Base-by-base conservation (phyloP, 2,329 filamentous ascomycete genomes). In the Aspergillus ustus region DNA sequence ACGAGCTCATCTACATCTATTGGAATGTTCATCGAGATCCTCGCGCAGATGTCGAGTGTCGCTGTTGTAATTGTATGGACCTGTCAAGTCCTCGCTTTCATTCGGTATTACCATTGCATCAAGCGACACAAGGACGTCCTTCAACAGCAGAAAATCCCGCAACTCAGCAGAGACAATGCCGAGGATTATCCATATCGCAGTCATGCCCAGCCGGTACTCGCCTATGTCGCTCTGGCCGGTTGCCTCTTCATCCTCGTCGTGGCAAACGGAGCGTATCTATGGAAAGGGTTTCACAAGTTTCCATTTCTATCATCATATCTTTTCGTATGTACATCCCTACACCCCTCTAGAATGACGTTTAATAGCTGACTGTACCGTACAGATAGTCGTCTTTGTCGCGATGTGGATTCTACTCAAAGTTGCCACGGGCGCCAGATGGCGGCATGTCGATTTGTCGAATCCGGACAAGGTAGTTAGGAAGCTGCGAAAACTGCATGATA, bases 81-180 rank as follows among this genome's bases (percentile, higher is more conserved):
- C 3, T 50, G 54, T 29, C 44, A 57, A 22, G 45, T 49, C 5
- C 29, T 57, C 1, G 54, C 54, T 1, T 57, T 50, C 40, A 50
- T 57, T 37, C 54, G 54, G 11, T 50, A 57, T 25, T 57, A 40
- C 31, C 29, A 40, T 13, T 57, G 54, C 28, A 57, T 57, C 13
- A 28, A 37, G 15, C 54, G 19, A 22, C 54, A 57, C 40, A 19
- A 19, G n/a, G 3, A 9, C 1, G 45, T 50, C 17, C 45, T 57
- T 11, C 29, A 57, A 25, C 8, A n/a, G 3, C 44, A 40, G 45
- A 20, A 25, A 3, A 29, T 50, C 13, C 46, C 44, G 15, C 54
- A 25, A 9, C 44, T 57, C 15, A 44, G 45, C 31, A 13, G 45
- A 50, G 6, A 19, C 37, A 15, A 40, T 40, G 2, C 34, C 7